Evolutionary conservation across 2,329 filamentous ascomycete genomes (phyloP), one percentile per base, ranked within the genome.

Genomic region (Aureobasidium zeae): DNA sequence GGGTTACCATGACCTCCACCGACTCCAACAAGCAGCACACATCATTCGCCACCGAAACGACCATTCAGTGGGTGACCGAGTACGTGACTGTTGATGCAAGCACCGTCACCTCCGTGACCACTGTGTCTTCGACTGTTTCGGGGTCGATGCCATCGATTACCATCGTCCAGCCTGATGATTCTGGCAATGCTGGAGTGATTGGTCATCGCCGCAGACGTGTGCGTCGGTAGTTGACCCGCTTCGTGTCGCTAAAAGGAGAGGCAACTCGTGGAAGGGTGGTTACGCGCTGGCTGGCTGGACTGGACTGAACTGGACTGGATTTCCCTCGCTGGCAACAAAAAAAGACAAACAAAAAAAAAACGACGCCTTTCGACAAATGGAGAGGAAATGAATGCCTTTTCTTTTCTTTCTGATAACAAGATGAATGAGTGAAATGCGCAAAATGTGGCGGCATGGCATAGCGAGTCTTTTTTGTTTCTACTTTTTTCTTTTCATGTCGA

Each of bases 101-200:
- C 7, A 32, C 28, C 13, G 2, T 34, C 16, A 16, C 34, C 3
- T 3, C 24, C 16, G 15, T 5, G 7, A 2, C 19, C 21, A 4
- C 28, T 15, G 4, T 22, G 22, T 5, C 17, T 13, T 4, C 31
- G n/a, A 7, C 17, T 21, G 12, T 22, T 15, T 10, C 5, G 13
- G 13, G 3, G 12, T 2, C 9, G 16, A 15, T 30, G 26, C 25
- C 25, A 2, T 21, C 16, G 9, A 7, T 39, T 12, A 22, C 30
- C 2, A 19, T 19, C n/a, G 17, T 39, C 3, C n/a, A n/a, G n/a
- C 36, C 36, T 30, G 36, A 30, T 30, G 25, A 13, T 5, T 24
- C 36, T 30, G 36, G 36, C 8, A 30, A 39, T 11, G 36, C 36
- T 29, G 36, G 36, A 2, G 20, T 39, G 36, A 30, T 39, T 16